These are phyloP conservation scores for Trichosporon sp. DNA, from an alignment of 1,284 basidiomycete species.

Conservation along the genomic window DNA sequence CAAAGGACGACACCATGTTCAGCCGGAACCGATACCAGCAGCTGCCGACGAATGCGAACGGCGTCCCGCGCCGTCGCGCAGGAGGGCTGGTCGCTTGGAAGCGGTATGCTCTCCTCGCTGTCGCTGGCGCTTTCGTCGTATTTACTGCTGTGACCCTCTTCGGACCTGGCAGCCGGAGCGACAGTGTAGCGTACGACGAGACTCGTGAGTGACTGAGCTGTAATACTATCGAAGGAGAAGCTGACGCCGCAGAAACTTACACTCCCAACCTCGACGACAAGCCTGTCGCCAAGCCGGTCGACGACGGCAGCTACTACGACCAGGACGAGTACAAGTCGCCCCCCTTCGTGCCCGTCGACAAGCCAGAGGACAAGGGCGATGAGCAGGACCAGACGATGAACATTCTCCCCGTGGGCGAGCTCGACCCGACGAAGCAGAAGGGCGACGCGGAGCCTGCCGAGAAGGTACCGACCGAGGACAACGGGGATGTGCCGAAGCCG, in stretches of 20 bases:
- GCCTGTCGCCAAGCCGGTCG: conserved; percentile 2
- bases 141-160: conserved; percentile 1
- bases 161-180: neutral
- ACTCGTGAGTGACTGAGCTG: conserved; percentile 23
- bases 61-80: conserved; percentile 25
- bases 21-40: conserved; percentile 39
- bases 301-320: conserved; percentile 15
- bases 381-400: conserved; percentile 15
- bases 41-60: conserved; percentile 34
- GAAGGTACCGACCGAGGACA: neutral
- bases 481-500: neutral
- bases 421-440: conserved; percentile 32
- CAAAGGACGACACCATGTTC: conserved; percentile 31
- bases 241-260: conserved; percentile 29
- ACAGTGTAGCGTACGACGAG: conserved; percentile 23
- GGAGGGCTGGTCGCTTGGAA: conserved; percentile 39
- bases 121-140: conserved; percentile 6
- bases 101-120: conserved; percentile 30
- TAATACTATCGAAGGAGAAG: neutral
- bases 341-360: conserved; percentile 36
- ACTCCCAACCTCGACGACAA: conserved; percentile 31
- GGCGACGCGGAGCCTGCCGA: neutral
- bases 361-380: conserved; percentile 20
- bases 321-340: conserved; percentile 38
- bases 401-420: conserved; percentile 11